Evolutionary conservation across 306 rosid species (phyloP).

Genomic region (Begonia peltatifolia): DNA sequence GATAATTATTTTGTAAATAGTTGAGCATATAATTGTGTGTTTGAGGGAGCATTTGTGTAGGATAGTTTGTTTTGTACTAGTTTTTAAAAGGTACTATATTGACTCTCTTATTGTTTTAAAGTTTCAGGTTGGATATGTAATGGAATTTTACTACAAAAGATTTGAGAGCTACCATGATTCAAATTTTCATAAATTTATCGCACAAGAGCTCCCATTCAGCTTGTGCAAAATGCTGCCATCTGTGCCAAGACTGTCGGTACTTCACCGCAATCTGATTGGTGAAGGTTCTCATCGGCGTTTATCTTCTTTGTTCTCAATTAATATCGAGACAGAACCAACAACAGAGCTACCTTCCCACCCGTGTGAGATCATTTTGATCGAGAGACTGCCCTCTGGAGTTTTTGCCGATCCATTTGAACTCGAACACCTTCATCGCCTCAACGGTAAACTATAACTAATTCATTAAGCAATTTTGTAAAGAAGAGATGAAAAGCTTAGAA

Average conservation of each 20-base stretch:
- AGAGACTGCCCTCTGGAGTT: constrained; percentile 63
- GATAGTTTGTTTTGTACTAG: no score
- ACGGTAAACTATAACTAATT: constrained; percentile 29
- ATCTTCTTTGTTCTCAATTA: constrained; percentile 35
- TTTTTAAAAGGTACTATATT: no score
- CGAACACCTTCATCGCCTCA: constrained; percentile 60
- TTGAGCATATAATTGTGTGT: no score
- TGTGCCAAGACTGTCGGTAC: constrained; percentile 21
- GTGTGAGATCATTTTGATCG: constrained; percentile 45
- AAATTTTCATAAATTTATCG: constrained; percentile 36
- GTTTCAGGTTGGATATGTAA: constrained; percentile 39
- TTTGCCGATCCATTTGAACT: constrained; percentile 85
- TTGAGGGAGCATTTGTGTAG: no score
- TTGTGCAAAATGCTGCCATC: constrained; percentile 26
- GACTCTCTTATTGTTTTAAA: constrained; percentile 2
- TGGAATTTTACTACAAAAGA: constrained; percentile 41
- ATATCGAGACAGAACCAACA: constrained; percentile 11
- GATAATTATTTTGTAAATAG: neutral
- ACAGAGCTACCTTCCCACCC: constrained; percentile 22
- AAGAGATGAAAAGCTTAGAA: neutral
- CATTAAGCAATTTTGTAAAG: constrained; percentile 3
- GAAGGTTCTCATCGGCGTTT: constrained; percentile 68
- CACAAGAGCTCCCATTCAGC: constrained; percentile 31
- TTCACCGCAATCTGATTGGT: constrained; percentile 40
- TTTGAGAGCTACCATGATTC: constrained; percentile 27